Percentiles rank a stretch among this genome's conserved stretches.
These are phyloP conservation scores for Thermothielavioides terrestris DNA, from an alignment of 495 filamentous ascomycete genomes.

Conservation along the genomic window DNA sequence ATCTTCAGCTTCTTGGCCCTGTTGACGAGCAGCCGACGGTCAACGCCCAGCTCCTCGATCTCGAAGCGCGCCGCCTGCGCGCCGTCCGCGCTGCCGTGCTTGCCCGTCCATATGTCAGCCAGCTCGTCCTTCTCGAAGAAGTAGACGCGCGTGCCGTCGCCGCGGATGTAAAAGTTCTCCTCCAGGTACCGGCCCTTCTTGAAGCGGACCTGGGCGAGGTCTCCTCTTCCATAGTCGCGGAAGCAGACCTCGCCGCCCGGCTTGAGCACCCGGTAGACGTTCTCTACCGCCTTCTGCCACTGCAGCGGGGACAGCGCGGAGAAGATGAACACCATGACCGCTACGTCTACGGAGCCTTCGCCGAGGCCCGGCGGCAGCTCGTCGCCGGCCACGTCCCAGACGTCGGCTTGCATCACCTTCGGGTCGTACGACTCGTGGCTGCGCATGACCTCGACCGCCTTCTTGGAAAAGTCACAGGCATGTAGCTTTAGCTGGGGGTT, in stretches of 20 bases:
- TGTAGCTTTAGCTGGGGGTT: constrained; percentile 72
- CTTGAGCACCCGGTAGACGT: constrained; percentile 74
- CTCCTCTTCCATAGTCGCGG: constrained; percentile 90
- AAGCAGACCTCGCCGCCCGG: constrained; percentile 85
- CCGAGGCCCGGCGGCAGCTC: constrained; percentile 66
- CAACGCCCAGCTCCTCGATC: constrained; percentile 66
- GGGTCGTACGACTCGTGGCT: constrained; percentile 53
- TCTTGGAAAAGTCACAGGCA: constrained; percentile 89
- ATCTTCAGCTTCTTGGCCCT: constrained; percentile 85
- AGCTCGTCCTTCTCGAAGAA: constrained; percentile 89
- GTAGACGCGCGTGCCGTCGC: constrained; percentile 93
- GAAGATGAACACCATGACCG: constrained; percentile 94
- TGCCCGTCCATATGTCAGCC: constrained; percentile 62
- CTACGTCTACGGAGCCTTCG: constrained; percentile 73
- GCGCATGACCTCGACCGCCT: constrained; percentile 83
- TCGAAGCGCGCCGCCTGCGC: constrained; percentile 45
- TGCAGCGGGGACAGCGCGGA: constrained; percentile 78
- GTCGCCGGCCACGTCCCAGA: constrained; percentile 78
- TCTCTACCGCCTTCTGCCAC: constrained; percentile 74
- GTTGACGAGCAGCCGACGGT: constrained; percentile 85
- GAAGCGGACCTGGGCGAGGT: constrained; percentile 93
- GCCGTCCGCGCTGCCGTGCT: constrained; percentile 16
- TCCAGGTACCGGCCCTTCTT: constrained; percentile 86
- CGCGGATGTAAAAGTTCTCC: constrained; percentile 94
- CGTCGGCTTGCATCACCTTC: constrained; percentile 67